A percentile compares a stretch with the other conserved stretches of the same genome.
Conservation (phyloP, 306 rosid genomes). For the Castanea sativa region DNA sequence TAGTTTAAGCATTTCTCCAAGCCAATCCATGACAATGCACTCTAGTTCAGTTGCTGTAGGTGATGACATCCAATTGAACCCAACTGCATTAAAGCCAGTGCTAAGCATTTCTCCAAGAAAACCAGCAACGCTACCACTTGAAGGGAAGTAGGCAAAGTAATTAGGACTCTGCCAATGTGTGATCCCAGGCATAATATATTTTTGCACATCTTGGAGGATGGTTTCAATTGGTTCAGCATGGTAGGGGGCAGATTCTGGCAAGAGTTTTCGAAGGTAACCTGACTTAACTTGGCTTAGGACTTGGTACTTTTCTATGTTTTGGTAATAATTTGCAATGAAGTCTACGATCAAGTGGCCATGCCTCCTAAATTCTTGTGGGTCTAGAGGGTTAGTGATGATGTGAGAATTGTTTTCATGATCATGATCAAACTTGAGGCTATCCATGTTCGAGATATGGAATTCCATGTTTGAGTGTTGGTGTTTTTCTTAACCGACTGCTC, state of each 20-base stretch:
- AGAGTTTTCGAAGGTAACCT: conserved; percentile 20
- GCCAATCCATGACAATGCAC: conserved; percentile 43
- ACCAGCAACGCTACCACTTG: conserved; percentile 24
- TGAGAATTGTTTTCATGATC: no score
- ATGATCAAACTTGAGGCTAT: no score
- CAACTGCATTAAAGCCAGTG: conserved; percentile 34
- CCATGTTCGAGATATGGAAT: no score
- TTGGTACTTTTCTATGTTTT: conserved; percentile 29
- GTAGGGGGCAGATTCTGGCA: conserved; percentile 26
- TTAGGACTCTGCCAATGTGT: conserved; percentile 47
- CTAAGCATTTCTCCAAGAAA: conserved; percentile 41
- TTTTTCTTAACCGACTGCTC: no score
- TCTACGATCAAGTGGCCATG: conserved; percentile 34
- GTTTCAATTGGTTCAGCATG: conserved; percentile 26
- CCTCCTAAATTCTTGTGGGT: conserved; percentile 32
- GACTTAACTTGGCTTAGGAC: conserved; percentile 38
- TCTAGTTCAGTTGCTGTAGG: conserved; percentile 51
- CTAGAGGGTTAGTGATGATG: conserved; percentile 8
- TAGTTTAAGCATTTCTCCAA: conserved; percentile 36
- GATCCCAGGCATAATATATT: conserved; percentile 33
- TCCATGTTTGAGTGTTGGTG: no score
- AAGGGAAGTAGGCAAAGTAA: conserved; percentile 29
- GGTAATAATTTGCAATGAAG: conserved; percentile 39
- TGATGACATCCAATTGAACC: conserved; percentile 45
- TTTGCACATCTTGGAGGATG: conserved; percentile 31